Conservation (phyloP, 192 early-diverging fungal species). For the Entrophospora sp. region DNA sequence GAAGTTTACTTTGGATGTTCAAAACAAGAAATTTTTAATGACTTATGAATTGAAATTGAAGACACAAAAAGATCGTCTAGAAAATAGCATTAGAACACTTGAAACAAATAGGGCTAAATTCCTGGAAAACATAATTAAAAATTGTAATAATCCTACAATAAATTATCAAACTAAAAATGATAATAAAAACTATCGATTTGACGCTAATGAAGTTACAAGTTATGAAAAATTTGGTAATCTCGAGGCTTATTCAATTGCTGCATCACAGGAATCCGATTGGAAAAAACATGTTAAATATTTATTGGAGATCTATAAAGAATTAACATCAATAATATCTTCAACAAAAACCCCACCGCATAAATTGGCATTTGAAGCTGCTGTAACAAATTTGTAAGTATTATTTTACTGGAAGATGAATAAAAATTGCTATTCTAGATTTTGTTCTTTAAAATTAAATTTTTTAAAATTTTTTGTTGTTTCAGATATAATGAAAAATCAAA, state of each 20-base stretch:
- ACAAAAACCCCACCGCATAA: conserved; percentile 12
- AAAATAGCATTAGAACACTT: not conserved
- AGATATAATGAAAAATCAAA: not conserved
- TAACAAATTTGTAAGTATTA: not conserved
- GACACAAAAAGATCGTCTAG: not conserved
- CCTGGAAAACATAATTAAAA: not conserved
- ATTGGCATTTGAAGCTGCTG: conserved; percentile 16
- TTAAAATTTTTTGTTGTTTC: not conserved
- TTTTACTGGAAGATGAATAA: not conserved
- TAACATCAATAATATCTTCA: not conserved
- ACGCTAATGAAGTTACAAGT: not conserved
- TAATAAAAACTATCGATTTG: not conserved
- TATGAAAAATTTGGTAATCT: not conserved
- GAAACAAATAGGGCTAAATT: conserved; percentile 1
- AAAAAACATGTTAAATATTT: not conserved
- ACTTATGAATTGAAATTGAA: not conserved
- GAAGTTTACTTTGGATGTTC: not conserved
- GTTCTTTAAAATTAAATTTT: not conserved
- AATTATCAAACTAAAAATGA: not conserved
- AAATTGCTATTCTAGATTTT: not conserved
- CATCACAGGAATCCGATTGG: not conserved
- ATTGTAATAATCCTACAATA: not conserved
- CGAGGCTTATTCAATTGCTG: not conserved
- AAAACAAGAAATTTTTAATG: conserved; percentile 17
- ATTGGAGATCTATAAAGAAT: not conserved